phyloP scores from a whole-genome alignment of 2,329 filamentous ascomycete species.

The Clarireedia paspali region DNA sequence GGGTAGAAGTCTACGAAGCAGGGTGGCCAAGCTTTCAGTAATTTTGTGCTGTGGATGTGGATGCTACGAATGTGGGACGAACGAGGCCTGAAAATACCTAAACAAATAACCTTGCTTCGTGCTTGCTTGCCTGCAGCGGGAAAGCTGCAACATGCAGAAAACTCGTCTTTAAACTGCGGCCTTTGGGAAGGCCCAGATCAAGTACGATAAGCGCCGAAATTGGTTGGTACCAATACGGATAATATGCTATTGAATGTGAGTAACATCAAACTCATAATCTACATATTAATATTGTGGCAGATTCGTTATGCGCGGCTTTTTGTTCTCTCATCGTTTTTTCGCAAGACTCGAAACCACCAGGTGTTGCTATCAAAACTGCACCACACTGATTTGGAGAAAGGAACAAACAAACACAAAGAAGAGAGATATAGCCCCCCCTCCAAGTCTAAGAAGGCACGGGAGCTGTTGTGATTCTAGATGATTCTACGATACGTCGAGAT shows the following conservation, averaged over 20 bases:
- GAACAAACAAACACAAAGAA: too few relatives aligned
- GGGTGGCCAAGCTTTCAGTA: constrained; percentile 6
- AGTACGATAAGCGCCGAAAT: constrained; percentile 8
- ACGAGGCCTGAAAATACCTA: background rate
- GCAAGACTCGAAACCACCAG: too few relatives aligned
- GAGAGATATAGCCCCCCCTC: too few relatives aligned
- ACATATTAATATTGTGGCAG: too few relatives aligned
- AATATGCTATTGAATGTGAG: background rate
- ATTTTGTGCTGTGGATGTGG: background rate
- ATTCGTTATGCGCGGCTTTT: too few relatives aligned
- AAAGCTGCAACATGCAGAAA: background rate
- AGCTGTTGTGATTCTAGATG: background rate
- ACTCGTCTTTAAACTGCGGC: constrained; percentile 1
- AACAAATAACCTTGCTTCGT: background rate
- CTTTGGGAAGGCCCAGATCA: constrained; percentile 2
- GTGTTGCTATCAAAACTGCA: too few relatives aligned
- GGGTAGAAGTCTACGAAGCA: background rate
- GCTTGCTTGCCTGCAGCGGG: background rate
- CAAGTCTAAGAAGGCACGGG: too few relatives aligned
- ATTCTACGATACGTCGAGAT: background rate
- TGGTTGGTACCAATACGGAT: background rate
- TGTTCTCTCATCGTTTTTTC: too few relatives aligned
- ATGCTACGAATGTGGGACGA: background rate
- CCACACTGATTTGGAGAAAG: too few relatives aligned
- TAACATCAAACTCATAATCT: too few relatives aligned